Percentiles rank a stretch among this genome's conserved stretches.
Evolutionary conservation across 140 eudicot genomes (phyloP).

Genomic region (Ambrosia hybrid): DNA sequence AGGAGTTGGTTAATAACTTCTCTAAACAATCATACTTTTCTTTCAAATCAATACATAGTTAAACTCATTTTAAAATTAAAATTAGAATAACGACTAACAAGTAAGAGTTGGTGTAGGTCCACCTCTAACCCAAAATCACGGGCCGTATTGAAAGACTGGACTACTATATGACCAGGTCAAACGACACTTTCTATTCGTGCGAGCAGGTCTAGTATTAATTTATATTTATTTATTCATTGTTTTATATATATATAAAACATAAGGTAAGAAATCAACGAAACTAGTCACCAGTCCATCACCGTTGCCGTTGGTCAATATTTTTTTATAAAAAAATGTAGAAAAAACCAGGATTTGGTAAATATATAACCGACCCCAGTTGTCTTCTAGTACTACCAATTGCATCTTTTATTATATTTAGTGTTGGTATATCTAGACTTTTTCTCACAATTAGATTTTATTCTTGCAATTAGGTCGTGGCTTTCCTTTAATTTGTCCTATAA

Average conservation of each 20-base stretch:
- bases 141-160: not conserved
- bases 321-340: not conserved
- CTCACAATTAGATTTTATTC: not conserved
- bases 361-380: slow-evolving; percentile 6
- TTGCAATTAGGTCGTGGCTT: not conserved
- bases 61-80: not conserved
- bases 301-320: not conserved
- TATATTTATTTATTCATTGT: no score
- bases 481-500: no score
- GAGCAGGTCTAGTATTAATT: not conserved
- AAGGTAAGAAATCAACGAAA: not conserved
- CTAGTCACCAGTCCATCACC: not conserved
- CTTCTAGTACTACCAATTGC: not conserved
- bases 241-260: not conserved
- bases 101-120: not conserved
- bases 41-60: not conserved
- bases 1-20: no score
- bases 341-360: not conserved
- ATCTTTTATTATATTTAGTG: not conserved
- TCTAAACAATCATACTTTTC: not conserved
- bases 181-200: not conserved
- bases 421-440: not conserved
- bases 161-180: slow-evolving; percentile 9
- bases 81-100: no score
- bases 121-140: not conserved